These are phyloP conservation scores for Fomitopsis pinicola DNA, from an alignment of 1,284 basidiomycete species.

Conservation along the genomic window DNA sequence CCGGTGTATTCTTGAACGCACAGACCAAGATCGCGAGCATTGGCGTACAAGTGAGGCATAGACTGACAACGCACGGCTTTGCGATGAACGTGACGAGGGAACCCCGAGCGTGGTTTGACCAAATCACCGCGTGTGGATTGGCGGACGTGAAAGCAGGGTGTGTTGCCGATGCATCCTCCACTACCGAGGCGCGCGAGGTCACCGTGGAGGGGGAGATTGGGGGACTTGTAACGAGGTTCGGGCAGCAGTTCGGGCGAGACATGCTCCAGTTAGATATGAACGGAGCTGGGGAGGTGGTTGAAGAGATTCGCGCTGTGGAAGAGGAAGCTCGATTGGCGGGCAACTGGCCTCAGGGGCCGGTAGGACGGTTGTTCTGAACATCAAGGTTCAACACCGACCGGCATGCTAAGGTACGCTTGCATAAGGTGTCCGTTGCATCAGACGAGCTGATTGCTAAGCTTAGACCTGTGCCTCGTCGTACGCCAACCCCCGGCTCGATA, in stretches of 20 bases:
- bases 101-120: constrained; percentile 80
- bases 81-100: constrained; percentile 86
- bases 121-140: constrained; percentile 90
- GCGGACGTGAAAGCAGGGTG: constrained; percentile 78
- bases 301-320: constrained; percentile 37
- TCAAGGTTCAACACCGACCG: not conserved
- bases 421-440: not conserved
- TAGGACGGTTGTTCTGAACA: not conserved
- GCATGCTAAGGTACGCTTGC: not conserved
- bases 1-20: constrained; percentile 70
- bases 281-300: constrained; percentile 45
- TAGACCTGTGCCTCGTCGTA: not conserved
- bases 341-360: constrained; percentile 15
- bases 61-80: constrained; percentile 94
- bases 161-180: constrained; percentile 39
- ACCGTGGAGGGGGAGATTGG: constrained; percentile 48
- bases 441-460: not conserved
- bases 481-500: not conserved
- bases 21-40: constrained; percentile 87
- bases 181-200: constrained; percentile 16
- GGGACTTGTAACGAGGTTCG: constrained; percentile 49
- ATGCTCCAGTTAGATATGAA: constrained; percentile 45
- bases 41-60: constrained; percentile 93
- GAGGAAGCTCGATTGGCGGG: constrained; percentile 18
- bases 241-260: constrained; percentile 49